Base-by-base conservation (phyloP, 1,284 basidiomycete species). In the Microbotryum scabiosae region DNA sequence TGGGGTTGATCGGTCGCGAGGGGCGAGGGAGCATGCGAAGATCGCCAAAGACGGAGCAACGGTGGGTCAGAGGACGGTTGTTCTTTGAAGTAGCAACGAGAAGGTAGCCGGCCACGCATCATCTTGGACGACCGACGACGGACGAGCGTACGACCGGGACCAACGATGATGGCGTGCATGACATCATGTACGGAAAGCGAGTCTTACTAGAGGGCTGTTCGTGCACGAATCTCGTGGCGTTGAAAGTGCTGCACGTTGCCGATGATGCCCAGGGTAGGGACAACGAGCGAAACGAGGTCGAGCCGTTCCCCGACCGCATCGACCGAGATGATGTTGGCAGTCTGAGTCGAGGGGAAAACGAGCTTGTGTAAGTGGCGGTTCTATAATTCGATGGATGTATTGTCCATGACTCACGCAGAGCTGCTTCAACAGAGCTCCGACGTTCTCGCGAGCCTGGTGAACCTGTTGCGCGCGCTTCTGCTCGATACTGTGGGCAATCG, bases 141-240 rank as follows among this genome's bases (percentile, higher is more conserved):
- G 36, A 41, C 36, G 36, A 41, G 36, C 36, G 36, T 41, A 5
- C 36, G 36, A 18, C 36, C 36, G 36, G 30, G 36, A 41, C 16
- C 36, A 41, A 41, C 60, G 50, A 48, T 46, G 52, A 54, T 48
- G 47, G 62, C 57, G 52, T 12, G 36, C 36, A 12, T 57, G 46
- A 32, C 9, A 44, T 7, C 45, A 51, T 47, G 48, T 50, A 36
- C 23, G 57, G 28, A 32, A 63, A 43, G 23, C 12, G 28, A 54
- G 51, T 82, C 87, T 74, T 73, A 90, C 87, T 88, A 88, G 56
- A 88, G 77, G 18, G 82, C 84, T 0, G 88, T 90, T 57, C 87
- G 79, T 30, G 82, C 84, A 65, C 87, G 79, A 48, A 89, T 82
- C 72, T 89, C 87, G 71, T 85, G 86, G 78, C 84, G 85, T 66